Evolutionary conservation across 805 yeast genomes (phyloP), one percentile per base, ranked within the genome.

Genomic region (Candida vartiovaarae): DNA sequence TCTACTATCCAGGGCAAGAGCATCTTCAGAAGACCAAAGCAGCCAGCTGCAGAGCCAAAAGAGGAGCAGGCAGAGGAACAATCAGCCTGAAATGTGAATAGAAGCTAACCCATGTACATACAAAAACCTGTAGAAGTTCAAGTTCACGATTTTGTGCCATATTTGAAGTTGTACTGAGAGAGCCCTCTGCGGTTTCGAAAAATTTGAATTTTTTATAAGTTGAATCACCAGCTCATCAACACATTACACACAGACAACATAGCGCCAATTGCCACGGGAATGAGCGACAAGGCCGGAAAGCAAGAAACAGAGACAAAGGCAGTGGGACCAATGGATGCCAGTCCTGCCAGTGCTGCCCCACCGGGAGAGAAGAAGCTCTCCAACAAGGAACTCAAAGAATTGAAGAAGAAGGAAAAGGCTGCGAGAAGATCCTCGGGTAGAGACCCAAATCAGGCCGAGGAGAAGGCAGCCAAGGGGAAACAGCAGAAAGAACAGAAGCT

Each of bases 401-500:
- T 81, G 61, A 86, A 88, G 61, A 90, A 89, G 70, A 78, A 78
- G 55, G 95, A 89, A 57, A 90, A 91, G 66, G 93, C 93, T 10
- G 95, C 93, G 34, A 86, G 87, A 61, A 74, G 98, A 61, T 93
- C 96, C 3, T 95, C 96, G 3, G 78, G 81, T 50, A 89, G 86
- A 59, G 84, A 75, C 52, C 60, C 72, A 20, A 53, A 63, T 33
- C 67, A 68, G 50, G 51, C 56, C 5, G 66, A 63, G 39, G 70
- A 64, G 49, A 63, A 50, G 39, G 50, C 50, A 7, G 44, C 62
- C 36, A 52, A 58, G 36, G 62, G 55, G 51, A 63, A 66, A 45
- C 72, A 53, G 65, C 70, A 49, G 64, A 71, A 64, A 57, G 70
- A 61, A 45, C 64, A 62, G 47, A 56, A 62, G 59, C 63, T 65